A percentile compares a stretch with the other conserved stretches of the same genome.
phyloP scores from a whole-genome alignment of 371 early-diverging fungal species.

The Mortierella sp. region DNA sequence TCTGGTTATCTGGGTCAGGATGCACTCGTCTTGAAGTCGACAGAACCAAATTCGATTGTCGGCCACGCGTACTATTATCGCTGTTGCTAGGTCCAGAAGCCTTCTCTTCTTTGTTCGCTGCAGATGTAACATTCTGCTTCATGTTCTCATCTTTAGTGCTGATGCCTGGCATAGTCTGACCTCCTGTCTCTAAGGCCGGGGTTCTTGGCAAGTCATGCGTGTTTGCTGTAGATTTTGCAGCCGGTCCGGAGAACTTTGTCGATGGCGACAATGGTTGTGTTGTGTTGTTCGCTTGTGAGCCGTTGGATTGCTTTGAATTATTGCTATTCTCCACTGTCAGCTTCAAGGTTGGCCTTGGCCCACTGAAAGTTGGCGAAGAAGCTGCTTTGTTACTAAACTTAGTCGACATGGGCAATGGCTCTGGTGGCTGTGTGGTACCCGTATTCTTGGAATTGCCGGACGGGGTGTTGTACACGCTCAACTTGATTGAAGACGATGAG shows the following conservation, averaged over 20 bases:
- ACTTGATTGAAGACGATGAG: constrained; percentile 8
- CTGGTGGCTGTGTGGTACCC: not conserved
- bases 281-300: not conserved
- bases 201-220: not conserved
- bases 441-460: not conserved
- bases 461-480: constrained; percentile 15
- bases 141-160: not conserved
- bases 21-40: constrained; percentile 7
- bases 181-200: not conserved
- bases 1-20: constrained; percentile 8
- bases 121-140: not conserved
- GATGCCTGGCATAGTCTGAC: not conserved
- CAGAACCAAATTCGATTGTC: too few relatives aligned
- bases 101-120: not conserved
- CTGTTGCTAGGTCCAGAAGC: constrained; percentile 3
- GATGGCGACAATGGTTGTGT: constrained; percentile 6
- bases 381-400: too few relatives aligned
- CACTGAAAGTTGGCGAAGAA: too few relatives aligned
- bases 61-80: constrained; percentile 7
- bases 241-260: constrained; percentile 1
- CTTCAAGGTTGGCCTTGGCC: too few relatives aligned
- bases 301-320: too few relatives aligned
- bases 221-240: not conserved
- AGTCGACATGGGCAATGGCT: not conserved
- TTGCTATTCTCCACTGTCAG: too few relatives aligned